These are phyloP conservation scores for Silene uniflora DNA, from an alignment of 148 eudicot species.

Conservation along the genomic window DNA sequence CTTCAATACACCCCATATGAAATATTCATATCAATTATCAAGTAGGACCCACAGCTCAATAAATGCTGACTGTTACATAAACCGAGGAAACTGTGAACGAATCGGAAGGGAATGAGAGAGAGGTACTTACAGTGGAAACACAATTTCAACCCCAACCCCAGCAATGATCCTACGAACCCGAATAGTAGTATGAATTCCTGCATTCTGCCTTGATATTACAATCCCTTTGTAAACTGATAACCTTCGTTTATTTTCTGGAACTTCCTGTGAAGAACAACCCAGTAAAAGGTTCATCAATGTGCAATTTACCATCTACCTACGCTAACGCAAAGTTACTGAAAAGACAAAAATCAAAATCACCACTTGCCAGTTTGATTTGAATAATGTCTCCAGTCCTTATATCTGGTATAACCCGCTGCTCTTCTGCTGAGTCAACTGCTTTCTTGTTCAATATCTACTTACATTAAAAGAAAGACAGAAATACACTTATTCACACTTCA, in stretches of 20 bases:
- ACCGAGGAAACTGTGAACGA: not conserved
- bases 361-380: constrained; percentile 69
- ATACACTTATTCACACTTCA: not conserved
- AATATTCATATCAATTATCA: not conserved
- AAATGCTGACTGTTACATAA: not conserved
- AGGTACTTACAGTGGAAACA: constrained; percentile 83
- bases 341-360: not conserved
- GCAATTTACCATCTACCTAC: not conserved
- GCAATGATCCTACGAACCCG: constrained; percentile 83
- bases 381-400: constrained; percentile 83
- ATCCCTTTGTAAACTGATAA: constrained; percentile 87
- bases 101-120: not conserved
- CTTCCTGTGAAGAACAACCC: constrained; percentile 46
- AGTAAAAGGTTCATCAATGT: constrained; percentile 11
- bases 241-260: constrained; percentile 68
- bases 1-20: not conserved
- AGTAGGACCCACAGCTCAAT: not conserved
- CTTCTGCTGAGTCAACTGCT: constrained; percentile 70
- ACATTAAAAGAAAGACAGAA: not conserved
- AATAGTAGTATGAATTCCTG: constrained; percentile 91
- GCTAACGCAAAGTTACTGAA: not conserved
- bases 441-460: constrained; percentile 72
- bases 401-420: constrained; percentile 60
- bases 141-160: constrained; percentile 92
- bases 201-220: constrained; percentile 84